A percentile compares a stretch with the other conserved stretches of the same genome.
Conservation (phyloP, 352 stramenopile species). For the Globisporangium acanthophoron region DNA sequence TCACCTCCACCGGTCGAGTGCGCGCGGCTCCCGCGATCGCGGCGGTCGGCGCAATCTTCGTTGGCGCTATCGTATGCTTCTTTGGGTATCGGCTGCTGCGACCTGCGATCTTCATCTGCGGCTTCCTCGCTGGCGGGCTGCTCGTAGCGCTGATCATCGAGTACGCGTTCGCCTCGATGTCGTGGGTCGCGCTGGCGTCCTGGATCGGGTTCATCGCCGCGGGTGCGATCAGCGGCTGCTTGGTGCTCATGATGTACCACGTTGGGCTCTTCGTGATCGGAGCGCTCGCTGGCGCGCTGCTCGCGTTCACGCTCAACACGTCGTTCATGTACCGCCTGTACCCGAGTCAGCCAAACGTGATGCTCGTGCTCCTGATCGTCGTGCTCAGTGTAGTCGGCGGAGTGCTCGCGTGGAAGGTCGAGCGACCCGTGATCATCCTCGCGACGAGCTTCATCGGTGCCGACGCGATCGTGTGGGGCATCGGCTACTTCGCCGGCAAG, state of each 20-base stretch:
- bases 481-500: conserved; percentile 68
- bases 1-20: conserved; percentile 36
- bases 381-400: conserved; percentile 33
- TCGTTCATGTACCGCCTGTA: conserved; percentile 34
- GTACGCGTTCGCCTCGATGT: conserved; percentile 33
- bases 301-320: conserved; percentile 27
- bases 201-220: conserved; percentile 49
- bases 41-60: conserved; percentile 38
- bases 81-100: conserved; percentile 55
- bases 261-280: conserved; percentile 48
- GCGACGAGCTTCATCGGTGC: conserved; percentile 61
- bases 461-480: conserved; percentile 35
- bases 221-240: conserved; percentile 28
- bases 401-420: conserved; percentile 47
- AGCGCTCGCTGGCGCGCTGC: conserved; percentile 18
- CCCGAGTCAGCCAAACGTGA: conserved; percentile 34
- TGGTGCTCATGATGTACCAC: conserved; percentile 47
- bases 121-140: conserved; percentile 66
- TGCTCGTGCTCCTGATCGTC: conserved; percentile 35
- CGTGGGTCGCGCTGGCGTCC: conserved; percentile 47
- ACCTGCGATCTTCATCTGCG: conserved; percentile 55
- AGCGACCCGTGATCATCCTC: conserved; percentile 46
- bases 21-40: conserved; percentile 41
- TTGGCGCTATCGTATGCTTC: conserved; percentile 40
- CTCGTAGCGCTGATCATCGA: conserved; percentile 53